Evolutionary conservation across 2,329 filamentous ascomycete species (phyloP), one percentile per base, ranked within the genome.

Genomic region (Aspergillus alliaceus): DNA sequence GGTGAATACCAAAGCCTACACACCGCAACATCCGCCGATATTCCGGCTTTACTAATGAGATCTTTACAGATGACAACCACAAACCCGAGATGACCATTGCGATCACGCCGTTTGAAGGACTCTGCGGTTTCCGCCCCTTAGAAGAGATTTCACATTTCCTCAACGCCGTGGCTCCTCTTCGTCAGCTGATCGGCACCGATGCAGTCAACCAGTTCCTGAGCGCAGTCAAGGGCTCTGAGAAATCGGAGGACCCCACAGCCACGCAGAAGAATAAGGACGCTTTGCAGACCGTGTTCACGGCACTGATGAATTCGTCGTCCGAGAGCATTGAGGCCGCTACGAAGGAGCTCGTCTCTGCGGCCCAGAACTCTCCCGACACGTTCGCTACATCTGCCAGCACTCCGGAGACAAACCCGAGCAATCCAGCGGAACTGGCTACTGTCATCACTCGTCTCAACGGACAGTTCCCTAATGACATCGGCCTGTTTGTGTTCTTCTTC

Each of bases 61-160:
- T 31, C 65, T 64, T 35, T 56, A 12, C 39, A 76, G 92, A 99
- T 81, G 93, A 98, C 80, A 99, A 99, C 79, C 95, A 99, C 82
- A 99, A 99, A 79, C 95, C 95, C 32, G 95, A 99, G 78, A 99
- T 99, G 95, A 93, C 95, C 61, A 96, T 99, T 74, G 95, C 95
- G 60, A 89, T 99, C 68, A 98, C 95, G 1, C 89, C 91, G 0
- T 99, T 99, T 65, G 93, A 98, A 72, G 95, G 95, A 0, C 84
- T 99, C 32, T 99, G 95, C 69, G 95, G 95, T 32, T 99, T 99
- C 81, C 86, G 95, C 9, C 95, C 95, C 0, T 80, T 97, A 22
- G 81, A 79, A 5, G 93, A 99, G 77, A 95, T 98, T 61, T 82
- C 86, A 0, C 90, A 96, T 73, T 98, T 98, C 74, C 81, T 96